phyloP scores from a whole-genome alignment of 108 stramenopile species.

The Mayamaea pseudoterrestris region DNA sequence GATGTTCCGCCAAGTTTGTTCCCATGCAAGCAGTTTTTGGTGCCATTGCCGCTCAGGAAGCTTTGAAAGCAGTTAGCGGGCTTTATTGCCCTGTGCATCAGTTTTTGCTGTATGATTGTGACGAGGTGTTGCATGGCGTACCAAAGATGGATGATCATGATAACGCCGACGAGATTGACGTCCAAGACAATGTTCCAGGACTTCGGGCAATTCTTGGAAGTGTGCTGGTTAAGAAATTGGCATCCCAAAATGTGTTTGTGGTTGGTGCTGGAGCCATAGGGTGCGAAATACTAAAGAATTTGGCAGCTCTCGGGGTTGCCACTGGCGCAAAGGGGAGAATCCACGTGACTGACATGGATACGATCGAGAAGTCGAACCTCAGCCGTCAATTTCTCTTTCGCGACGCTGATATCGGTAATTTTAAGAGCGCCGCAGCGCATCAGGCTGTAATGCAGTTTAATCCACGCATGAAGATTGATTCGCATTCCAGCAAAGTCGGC shows the following conservation, averaged over 20 bases:
- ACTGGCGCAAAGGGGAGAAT: constrained; percentile 38
- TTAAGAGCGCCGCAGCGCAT: constrained; percentile 75
- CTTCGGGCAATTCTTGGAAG: constrained; percentile 51
- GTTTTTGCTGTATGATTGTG: constrained; percentile 83
- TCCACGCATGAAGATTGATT: constrained; percentile 44
- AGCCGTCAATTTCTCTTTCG: constrained; percentile 95
- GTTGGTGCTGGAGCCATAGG: constrained; percentile 99
- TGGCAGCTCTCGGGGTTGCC: constrained; percentile 83
- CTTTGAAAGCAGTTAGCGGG: constrained; percentile 68
- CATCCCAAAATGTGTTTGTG: constrained; percentile 69
- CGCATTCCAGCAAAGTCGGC: constrained; percentile 75
- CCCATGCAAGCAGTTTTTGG: constrained; percentile 70
- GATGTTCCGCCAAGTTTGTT: constrained; percentile 62
- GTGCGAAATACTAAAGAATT: constrained; percentile 94
- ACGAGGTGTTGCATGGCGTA: constrained; percentile 55
- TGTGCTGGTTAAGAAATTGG: constrained; percentile 21
- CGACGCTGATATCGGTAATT: constrained; percentile 68
- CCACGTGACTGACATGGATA: constrained; percentile 95
- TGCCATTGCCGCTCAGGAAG: constrained; percentile 79
- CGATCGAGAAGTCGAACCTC: constrained; percentile 97
- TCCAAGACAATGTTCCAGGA: constrained; percentile 3
- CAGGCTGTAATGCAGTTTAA: constrained; percentile 47
- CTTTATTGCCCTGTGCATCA: constrained; percentile 79
- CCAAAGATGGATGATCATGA: background rate
- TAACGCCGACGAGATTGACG: constrained; percentile 4